phyloP scores from a whole-genome alignment of 257 asterid species.

The Thymus mandschuricus region DNA sequence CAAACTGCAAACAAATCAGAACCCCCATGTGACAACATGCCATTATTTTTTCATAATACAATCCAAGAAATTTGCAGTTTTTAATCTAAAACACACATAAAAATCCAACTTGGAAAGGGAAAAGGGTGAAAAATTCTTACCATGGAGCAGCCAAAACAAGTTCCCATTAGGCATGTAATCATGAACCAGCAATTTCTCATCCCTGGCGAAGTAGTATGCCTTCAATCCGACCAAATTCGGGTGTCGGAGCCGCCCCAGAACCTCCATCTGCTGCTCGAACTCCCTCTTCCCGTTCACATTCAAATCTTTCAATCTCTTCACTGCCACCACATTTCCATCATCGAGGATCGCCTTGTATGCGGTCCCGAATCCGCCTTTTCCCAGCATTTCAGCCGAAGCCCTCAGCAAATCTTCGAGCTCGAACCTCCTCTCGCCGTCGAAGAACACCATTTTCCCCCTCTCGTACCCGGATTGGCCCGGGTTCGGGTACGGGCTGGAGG shows the following conservation, averaged over 20 bases:
- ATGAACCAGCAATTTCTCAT: conserved; percentile 84
- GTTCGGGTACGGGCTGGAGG: conserved; percentile 81
- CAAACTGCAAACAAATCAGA: not conserved
- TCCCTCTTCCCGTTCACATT: conserved; percentile 63
- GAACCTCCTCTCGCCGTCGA: conserved; percentile 80
- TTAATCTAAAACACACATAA: not conserved
- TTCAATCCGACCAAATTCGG: conserved; percentile 77
- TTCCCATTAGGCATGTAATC: conserved; percentile 92
- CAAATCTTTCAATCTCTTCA: conserved; percentile 87
- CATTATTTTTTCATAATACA: not conserved
- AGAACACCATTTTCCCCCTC: conserved; percentile 84
- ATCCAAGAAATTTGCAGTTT: not conserved
- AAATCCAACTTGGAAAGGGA: not conserved
- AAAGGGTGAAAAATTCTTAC: conserved; percentile 43
- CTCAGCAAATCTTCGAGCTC: conserved; percentile 91
- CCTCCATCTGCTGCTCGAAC: conserved; percentile 96
- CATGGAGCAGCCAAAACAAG: conserved; percentile 95
- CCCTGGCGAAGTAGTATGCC: conserved; percentile 85
- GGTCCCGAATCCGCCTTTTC: conserved; percentile 91
- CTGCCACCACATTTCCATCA: conserved; percentile 89
- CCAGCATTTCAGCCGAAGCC: conserved; percentile 96
- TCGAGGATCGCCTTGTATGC: conserved; percentile 88
- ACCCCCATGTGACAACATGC: conserved; percentile 31
- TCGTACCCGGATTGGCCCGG: conserved; percentile 53
- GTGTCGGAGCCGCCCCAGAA: conserved; percentile 76